Conservation (phyloP, 805 yeast genomes). For the Myxozyma mucilagina region DNA sequence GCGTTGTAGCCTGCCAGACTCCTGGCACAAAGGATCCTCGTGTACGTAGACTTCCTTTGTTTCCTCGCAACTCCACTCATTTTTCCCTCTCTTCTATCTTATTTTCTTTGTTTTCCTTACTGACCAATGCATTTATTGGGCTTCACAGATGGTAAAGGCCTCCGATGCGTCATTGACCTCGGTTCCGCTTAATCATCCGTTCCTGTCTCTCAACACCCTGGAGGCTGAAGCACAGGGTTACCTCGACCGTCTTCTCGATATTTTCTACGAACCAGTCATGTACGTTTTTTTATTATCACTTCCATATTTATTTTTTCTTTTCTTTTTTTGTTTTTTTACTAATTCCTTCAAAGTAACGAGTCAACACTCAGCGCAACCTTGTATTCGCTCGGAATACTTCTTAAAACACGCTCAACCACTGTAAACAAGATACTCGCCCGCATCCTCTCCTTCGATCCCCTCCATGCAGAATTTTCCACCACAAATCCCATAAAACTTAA, state of each 20-base stretch:
- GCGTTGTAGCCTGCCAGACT: slow-evolving; percentile 56
- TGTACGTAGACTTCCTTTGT: slow-evolving; percentile 14
- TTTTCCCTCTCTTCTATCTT: background rate
- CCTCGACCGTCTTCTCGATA: slow-evolving; percentile 62
- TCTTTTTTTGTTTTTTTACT: background rate
- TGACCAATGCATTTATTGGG: background rate
- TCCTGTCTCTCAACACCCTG: slow-evolving; percentile 54
- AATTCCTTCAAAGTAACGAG: slow-evolving; percentile 35
- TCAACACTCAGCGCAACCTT: slow-evolving; percentile 67
- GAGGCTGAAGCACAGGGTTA: slow-evolving; percentile 72
- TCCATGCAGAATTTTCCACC: slow-evolving; percentile 25
- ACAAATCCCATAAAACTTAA: slow-evolving; percentile 35
- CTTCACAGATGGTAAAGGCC: slow-evolving; percentile 24
- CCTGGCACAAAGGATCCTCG: slow-evolving; percentile 44
- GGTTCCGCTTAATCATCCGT: slow-evolving; percentile 62
- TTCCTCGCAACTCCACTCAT: background rate
- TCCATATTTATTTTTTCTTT: background rate
- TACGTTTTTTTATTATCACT: slow-evolving; percentile 31
- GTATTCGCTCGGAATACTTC: slow-evolving; percentile 61
- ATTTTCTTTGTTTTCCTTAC: background rate
- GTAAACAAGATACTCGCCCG: slow-evolving; percentile 56
- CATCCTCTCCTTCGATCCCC: slow-evolving; percentile 58
- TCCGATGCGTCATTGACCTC: slow-evolving; percentile 51
- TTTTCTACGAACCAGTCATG: slow-evolving; percentile 57
- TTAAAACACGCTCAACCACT: slow-evolving; percentile 64